Evolutionary conservation across 108 stramenopile genomes (phyloP), one percentile per base, ranked within the genome.

Genomic region (Fistulifera solaris): DNA sequence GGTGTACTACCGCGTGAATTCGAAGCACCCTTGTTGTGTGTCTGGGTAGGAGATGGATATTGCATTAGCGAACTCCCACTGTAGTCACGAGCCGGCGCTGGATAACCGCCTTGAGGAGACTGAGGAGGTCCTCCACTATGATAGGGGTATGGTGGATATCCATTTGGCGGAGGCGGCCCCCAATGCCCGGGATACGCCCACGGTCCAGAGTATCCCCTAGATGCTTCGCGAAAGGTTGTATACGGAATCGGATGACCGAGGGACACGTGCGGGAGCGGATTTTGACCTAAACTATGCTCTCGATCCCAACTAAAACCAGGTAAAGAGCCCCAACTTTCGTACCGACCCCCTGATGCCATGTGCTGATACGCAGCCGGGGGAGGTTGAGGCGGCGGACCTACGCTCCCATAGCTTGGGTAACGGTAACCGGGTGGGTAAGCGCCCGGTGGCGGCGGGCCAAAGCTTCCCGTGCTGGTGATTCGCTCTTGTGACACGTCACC

Each of bases 251-350:
- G 31, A 35, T 62, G 61, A 23, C 60, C 25, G 23, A 72, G 56
- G 1, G 67, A 65, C 2, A 78, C 80, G 25, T 76, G 71, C 2
- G 71, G 61, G 1, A 82, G 66, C 10, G 85, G 80, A 58, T 78
- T 60, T 28, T 74, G 67, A 23, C 48, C 17, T n/a, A 48, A 55
- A 42, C 63, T 61, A 43, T 78, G 58, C 21, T 76, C 68, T 48
- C 72, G 71, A 3, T 41, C 35, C 27, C 31, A 35, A 35, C 31
- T 35, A 8, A 6, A 35, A 19, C 51, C 48, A 43, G 2, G 24
- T 54, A 58, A 1, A 54, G 45, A 27, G 38, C 56, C 45, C 68
- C 68, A 79, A 43, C 72, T 79, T 48, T 62, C 72, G 28, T 58
- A 56, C 16, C 77, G 45, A 13, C 59, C 54, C 41, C 51, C 56